Evolutionary conservation across 139 green algal genomes (phyloP).

Genomic region (Limnomonas spitsbergensis): DNA sequence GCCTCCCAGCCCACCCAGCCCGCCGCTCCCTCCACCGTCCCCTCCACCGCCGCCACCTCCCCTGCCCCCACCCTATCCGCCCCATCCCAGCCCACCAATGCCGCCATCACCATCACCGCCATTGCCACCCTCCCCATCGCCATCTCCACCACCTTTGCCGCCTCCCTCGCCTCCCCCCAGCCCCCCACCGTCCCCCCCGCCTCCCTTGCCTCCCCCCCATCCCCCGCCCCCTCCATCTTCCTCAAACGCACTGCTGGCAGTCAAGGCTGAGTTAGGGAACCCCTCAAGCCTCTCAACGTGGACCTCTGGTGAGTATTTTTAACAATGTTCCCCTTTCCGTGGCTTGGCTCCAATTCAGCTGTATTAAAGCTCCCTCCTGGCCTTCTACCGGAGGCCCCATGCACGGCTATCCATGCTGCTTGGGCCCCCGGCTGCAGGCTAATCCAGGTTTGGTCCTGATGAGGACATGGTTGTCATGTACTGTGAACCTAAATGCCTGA

Average conservation of each 20-base stretch:
- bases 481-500: too few relatives aligned
- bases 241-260: conserved; percentile 13
- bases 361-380: too few relatives aligned
- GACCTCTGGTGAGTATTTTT: background rate
- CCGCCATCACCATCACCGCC: background rate
- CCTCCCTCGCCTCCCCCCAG: background rate
- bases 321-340: too few relatives aligned
- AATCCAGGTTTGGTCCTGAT: too few relatives aligned
- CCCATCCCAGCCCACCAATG: background rate
- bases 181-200: background rate
- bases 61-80: background rate
- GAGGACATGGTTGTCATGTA: too few relatives aligned
- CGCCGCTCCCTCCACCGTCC: background rate
- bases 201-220: background rate
- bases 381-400: too few relatives aligned
- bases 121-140: background rate
- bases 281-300: background rate
- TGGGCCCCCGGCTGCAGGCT: too few relatives aligned
- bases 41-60: conserved; percentile 6
- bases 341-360: too few relatives aligned
- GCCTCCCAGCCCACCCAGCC: background rate
- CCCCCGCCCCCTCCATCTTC: conserved; percentile 5
- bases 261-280: conserved; percentile 19
- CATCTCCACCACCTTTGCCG: background rate
- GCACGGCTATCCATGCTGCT: too few relatives aligned